Conservation (phyloP, 257 asterid species). For the Verbascum thapsus region DNA sequence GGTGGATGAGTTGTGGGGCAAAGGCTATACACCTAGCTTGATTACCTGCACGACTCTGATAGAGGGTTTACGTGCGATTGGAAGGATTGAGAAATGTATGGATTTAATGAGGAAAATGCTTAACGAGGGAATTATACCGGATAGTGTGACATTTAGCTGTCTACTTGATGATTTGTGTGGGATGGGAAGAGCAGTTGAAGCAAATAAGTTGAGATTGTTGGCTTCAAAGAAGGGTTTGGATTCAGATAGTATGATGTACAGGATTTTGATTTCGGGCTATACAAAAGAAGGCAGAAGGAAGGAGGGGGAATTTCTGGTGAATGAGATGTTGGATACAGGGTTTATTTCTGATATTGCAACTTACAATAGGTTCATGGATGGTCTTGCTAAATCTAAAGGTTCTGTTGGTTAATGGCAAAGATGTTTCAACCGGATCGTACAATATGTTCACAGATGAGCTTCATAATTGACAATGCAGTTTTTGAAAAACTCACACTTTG, state of each 20-base stretch:
- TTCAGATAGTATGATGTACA: conserved; percentile 70
- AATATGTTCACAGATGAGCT: too few relatives aligned
- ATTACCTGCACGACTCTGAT: conserved; percentile 70
- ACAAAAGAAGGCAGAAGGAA: conserved; percentile 63
- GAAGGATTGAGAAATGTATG: conserved; percentile 45
- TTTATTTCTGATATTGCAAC: conserved; percentile 76
- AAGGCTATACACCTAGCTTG: conserved; percentile 59
- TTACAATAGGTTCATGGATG: conserved; percentile 68
- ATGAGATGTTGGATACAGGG: conserved; percentile 91
- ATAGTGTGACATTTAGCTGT: conserved; percentile 82
- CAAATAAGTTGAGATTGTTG: conserved; percentile 71
- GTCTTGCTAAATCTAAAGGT: conserved; percentile 46
- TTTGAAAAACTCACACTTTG: too few relatives aligned
- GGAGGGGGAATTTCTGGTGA: conserved; percentile 74
- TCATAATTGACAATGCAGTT: too few relatives aligned
- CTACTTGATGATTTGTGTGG: conserved; percentile 67
- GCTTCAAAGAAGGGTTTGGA: conserved; percentile 71
- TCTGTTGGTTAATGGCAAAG: conserved; percentile 16
- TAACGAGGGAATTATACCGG: conserved; percentile 54
- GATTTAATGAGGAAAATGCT: conserved; percentile 62
- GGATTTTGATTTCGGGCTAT: conserved; percentile 71
- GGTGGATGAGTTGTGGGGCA: conserved; percentile 68
- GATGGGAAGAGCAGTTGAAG: conserved; percentile 59
- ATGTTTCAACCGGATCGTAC: conserved; percentile 18
- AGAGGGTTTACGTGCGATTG: conserved; percentile 57